A percentile compares a stretch with the other conserved stretches of the same genome.
Evolutionary conservation across 2,329 filamentous ascomycete genomes (phyloP).

Genomic region (Cytospora paraplurivora): DNA sequence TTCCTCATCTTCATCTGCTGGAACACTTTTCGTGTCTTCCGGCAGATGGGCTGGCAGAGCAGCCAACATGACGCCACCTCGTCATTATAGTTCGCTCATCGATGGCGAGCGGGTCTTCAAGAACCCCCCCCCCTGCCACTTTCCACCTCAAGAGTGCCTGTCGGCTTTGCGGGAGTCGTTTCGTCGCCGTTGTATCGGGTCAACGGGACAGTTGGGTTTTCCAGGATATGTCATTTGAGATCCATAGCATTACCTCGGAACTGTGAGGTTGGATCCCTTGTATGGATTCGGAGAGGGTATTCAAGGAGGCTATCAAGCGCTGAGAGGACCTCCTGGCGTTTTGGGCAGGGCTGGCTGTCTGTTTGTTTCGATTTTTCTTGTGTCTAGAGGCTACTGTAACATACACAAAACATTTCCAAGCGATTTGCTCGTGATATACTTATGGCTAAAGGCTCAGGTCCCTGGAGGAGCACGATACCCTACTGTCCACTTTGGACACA

Average conservation of each 20-base stretch:
- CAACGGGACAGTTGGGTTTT: not conserved
- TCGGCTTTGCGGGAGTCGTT: not conserved
- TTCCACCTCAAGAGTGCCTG: not conserved
- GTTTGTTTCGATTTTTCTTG: conserved; percentile 27
- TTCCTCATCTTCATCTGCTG: conserved; percentile 19
- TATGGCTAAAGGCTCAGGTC: conserved; percentile 3
- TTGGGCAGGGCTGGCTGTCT: conserved; percentile 23
- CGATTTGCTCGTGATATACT: conserved; percentile 2
- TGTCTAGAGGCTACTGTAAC: conserved; percentile 23
- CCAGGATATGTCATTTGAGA: not conserved
- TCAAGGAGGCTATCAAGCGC: conserved; percentile 56
- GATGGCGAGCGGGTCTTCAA: not conserved
- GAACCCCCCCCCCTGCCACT: not conserved
- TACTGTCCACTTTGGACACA: not conserved
- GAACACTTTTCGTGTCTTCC: conserved; percentile 13
- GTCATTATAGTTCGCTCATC: not conserved
- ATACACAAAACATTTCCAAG: conserved; percentile 10
- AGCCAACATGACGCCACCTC: not conserved
- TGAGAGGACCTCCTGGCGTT: conserved; percentile 53
- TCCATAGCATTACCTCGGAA: conserved; percentile 14
- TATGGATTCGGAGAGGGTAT: conserved; percentile 36
- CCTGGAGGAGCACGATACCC: conserved; percentile 6
- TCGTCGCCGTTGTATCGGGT: conserved; percentile 7
- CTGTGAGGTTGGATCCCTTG: conserved; percentile 17
- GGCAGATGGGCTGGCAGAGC: not conserved